Evolutionary conservation across 805 yeast genomes (phyloP), one percentile per base, ranked within the genome.

Genomic region (Zygoascus bituminiphila): DNA sequence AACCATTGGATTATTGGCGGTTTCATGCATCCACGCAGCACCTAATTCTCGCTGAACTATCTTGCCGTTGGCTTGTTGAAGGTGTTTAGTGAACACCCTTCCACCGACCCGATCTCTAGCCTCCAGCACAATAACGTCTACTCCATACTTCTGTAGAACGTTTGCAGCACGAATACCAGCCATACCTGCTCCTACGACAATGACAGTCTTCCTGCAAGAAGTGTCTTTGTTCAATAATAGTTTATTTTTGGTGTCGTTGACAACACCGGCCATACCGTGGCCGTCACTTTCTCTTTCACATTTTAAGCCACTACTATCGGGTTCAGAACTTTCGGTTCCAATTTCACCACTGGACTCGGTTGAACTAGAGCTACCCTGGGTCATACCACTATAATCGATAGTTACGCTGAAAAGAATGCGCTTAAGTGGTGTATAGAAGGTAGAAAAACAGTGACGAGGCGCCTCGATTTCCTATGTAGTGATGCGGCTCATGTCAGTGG

Each of bases 1-100:
- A 55, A 85, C 80, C 15, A 82, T 67, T 2, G 72, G 70, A 61
- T 86, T 86, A 35, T 76, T 72, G 42, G 85, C 65, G 0, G 87
- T 78, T 57, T 86, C 95, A 58, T 86, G 95, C 58, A 82, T 86
- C 95, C 95, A 87, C 8, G 86, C 76, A 0, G 91, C 95, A 1
- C 95, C 95, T 25, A 39, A 61, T 85, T 94, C 58, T 82, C 82
- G 35, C 38, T 51, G 54, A 36, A 53, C 50, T 23, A 44, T 52
- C 8, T 51, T 53, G 6, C 64, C 58, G 61, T 64, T 44, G 47
- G 56, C 42, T 15, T 29, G 33, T 15, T 29, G 4, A 15, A 29
- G 33, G 7, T 56, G 46, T 45, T 72, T 72, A 1, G 86, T 80
- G 17, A 65, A 57, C 15, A 82, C 62, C 52, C 94, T 65, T 0